Conservation (phyloP, 2,329 filamentous ascomycete species). For the Hypoxylon sp. region DNA sequence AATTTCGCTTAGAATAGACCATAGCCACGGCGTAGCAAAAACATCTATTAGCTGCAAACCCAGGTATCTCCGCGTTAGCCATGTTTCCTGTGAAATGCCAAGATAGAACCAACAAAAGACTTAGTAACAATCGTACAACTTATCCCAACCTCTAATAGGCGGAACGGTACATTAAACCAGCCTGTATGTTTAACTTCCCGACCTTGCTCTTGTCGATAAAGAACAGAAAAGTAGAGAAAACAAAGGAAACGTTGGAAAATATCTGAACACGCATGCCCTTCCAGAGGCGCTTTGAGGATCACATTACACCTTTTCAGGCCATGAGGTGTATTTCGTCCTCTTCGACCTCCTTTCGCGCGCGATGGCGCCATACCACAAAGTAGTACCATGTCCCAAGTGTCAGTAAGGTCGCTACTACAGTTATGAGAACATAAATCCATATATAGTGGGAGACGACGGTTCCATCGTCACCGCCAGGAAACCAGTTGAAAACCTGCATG, state of each 20-base stretch:
- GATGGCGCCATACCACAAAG: slow-evolving; percentile 5
- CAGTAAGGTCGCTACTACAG: slow-evolving; percentile 21
- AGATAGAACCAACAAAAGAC: background rate
- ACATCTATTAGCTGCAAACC: background rate
- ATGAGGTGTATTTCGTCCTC: background rate
- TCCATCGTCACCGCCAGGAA: slow-evolving; percentile 1
- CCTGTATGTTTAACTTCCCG: background rate
- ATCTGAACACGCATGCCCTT: background rate
- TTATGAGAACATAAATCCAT: slow-evolving; percentile 46
- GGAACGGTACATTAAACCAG: background rate
- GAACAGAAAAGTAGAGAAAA: background rate
- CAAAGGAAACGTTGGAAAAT: background rate
- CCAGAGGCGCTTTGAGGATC: background rate
- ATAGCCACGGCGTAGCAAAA: background rate
- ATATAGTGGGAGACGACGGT: slow-evolving; percentile 42
- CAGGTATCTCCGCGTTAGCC: background rate
- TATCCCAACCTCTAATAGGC: background rate
- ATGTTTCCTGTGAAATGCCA: background rate
- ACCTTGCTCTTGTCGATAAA: background rate
- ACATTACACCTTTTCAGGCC: background rate
- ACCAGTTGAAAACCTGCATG: slow-evolving; percentile 50
- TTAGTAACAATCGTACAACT: background rate
- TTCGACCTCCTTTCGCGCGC: background rate
- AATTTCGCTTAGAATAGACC: background rate
- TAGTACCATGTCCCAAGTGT: slow-evolving; percentile 41